These are phyloP conservation scores for Nothophaeocryptopus gaeumannii DNA, from an alignment of 2,329 filamentous ascomycete genomes.

Conservation along the genomic window DNA sequence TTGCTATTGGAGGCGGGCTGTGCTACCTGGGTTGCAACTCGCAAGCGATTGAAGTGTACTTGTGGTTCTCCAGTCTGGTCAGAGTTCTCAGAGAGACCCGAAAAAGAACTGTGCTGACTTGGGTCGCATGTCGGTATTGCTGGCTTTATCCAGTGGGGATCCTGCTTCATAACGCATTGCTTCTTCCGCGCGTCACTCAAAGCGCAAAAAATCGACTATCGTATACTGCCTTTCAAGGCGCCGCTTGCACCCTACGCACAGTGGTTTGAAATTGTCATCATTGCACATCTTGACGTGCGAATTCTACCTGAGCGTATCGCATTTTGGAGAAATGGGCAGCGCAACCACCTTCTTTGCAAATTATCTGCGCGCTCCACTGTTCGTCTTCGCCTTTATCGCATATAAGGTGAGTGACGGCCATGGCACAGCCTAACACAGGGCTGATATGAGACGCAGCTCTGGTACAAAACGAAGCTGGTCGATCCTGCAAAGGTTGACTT, in stretches of 20 bases:
- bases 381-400: slow-evolving; percentile 31
- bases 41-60: slow-evolving; percentile 28
- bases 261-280: slow-evolving; percentile 28
- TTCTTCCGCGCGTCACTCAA: slow-evolving; percentile 31
- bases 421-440: background rate
- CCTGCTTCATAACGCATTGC: slow-evolving; percentile 28
- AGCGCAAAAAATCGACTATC: slow-evolving; percentile 29
- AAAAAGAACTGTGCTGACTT: background rate
- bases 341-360: slow-evolving; percentile 35
- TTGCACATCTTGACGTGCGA: slow-evolving; percentile 34
- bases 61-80: slow-evolving; percentile 34
- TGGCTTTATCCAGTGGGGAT: slow-evolving; percentile 33
- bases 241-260: slow-evolving; percentile 30
- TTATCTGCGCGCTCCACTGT: slow-evolving; percentile 35
- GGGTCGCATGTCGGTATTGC: slow-evolving; percentile 31
- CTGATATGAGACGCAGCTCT: background rate
- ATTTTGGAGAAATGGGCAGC: slow-evolving; percentile 32
- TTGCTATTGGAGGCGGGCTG: slow-evolving; percentile 33
- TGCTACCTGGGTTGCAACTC: slow-evolving; percentile 36
- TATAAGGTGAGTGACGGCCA: slow-evolving; percentile 17
- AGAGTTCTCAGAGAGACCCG: background rate
- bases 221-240: slow-evolving; percentile 28
- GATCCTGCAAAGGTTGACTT: slow-evolving; percentile 18
- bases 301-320: slow-evolving; percentile 35
- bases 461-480: slow-evolving; percentile 19